phyloP scores from a whole-genome alignment of 345 rosid genomes.

The Populus nigra region DNA sequence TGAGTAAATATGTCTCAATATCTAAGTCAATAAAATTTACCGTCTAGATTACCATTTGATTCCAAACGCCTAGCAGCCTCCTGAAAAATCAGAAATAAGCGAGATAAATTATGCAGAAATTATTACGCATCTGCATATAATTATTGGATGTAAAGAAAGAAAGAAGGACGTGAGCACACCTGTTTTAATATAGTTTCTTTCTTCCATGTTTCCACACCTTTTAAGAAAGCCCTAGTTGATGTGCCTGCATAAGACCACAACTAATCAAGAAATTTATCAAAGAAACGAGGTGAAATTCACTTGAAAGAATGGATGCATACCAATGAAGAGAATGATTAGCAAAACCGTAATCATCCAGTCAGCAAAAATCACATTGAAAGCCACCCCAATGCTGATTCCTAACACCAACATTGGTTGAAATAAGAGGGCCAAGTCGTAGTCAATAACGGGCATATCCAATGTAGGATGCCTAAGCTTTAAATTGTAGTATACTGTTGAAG shows the following conservation, averaged over 20 bases:
- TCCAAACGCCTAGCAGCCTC: conserved; percentile 30
- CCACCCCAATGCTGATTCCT: conserved; percentile 50
- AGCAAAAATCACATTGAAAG: conserved; percentile 43
- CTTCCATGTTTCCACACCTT: conserved; percentile 54
- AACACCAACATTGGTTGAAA: conserved; percentile 53
- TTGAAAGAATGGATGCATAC: conserved; percentile 13
- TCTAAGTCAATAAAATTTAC: neutral
- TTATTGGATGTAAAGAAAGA: neutral
- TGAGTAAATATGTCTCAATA: no score
- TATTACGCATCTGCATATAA: neutral
- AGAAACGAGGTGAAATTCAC: neutral
- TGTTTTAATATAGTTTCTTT: conserved; percentile 39
- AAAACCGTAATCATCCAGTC: conserved; percentile 56
- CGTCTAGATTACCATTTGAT: conserved; percentile 24
- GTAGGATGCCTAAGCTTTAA: conserved; percentile 47
- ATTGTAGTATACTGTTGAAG: conserved; percentile 41
- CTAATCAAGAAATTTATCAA: neutral
- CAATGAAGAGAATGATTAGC: conserved; percentile 41
- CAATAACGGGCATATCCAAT: conserved; percentile 46
- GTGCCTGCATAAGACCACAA: conserved; percentile 22
- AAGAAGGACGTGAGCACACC: conserved; percentile 10
- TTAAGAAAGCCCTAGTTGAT: conserved; percentile 45
- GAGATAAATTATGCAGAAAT: neutral
- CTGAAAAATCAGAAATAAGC: conserved; percentile 19
- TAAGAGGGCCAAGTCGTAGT: conserved; percentile 52